Conservation (phyloP, 257 asterid genomes). For the Echites panduratus region DNA sequence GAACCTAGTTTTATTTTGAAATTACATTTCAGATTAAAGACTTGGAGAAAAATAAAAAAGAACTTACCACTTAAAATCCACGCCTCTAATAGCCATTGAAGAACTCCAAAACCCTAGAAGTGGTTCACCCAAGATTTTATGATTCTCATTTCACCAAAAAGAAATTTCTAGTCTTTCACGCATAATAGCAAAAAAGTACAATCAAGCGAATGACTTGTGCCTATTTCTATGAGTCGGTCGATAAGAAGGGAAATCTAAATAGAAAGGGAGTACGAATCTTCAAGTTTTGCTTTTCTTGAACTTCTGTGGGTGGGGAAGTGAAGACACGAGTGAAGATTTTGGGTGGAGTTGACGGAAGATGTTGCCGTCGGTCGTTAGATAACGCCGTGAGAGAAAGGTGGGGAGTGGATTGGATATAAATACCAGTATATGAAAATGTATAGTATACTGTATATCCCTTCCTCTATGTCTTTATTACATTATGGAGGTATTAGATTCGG, state of each 20-base stretch:
- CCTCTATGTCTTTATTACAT: too few species aligned
- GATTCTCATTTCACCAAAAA: constrained; percentile 32
- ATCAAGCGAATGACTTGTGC: background rate
- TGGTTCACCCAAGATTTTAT: constrained; percentile 23
- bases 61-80: constrained; percentile 82
- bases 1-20: background rate
- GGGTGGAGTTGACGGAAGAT: constrained; percentile 1
- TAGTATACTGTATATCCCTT: background rate
- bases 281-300: background rate
- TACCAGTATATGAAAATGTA: constrained; percentile 1
- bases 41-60: background rate
- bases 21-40: background rate
- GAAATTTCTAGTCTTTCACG: background rate
- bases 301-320: background rate
- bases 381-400: background rate
- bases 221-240: background rate
- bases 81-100: constrained; percentile 81
- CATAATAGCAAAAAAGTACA: background rate
- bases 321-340: constrained; percentile 2
- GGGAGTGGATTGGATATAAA: constrained; percentile 7
- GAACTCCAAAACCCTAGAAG: constrained; percentile 13
- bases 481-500: too few species aligned
- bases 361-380: constrained; percentile 7
- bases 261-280: background rate
- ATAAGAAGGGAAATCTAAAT: background rate